Percentiles rank a stretch among this genome's conserved stretches.
Evolutionary conservation across 345 rosid species (phyloP).

Genomic region (Kandelia obovata): DNA sequence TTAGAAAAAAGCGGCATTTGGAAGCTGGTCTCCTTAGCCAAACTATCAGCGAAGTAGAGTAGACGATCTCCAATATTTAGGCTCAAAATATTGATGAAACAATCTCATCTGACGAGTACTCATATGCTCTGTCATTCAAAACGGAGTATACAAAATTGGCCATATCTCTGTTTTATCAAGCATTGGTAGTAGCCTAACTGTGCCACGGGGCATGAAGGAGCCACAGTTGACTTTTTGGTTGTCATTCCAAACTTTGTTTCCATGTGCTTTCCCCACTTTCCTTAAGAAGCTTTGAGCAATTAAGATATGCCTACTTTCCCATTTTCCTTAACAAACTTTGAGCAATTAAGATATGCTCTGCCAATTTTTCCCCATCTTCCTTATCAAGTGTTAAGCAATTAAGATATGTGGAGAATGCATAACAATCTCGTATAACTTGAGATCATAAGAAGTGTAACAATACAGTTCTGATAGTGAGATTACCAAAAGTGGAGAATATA

Average conservation of each 20-base stretch:
- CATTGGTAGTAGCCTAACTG: background rate
- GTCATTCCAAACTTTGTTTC: no score
- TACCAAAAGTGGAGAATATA: background rate
- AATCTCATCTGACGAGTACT: background rate
- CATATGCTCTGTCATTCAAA: no score
- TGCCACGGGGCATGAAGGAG: background rate
- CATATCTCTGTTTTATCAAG: background rate
- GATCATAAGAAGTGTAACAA: background rate
- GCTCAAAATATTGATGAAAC: background rate
- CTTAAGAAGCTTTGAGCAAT: no score
- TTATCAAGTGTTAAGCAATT: background rate
- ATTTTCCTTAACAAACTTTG: no score
- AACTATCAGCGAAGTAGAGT: no score
- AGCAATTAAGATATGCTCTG: background rate
- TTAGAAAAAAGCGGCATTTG: no score
- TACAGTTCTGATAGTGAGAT: background rate
- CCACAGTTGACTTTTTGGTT: no score
- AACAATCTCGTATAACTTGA: background rate
- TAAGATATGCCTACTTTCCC: no score
- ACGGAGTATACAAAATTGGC: background rate
- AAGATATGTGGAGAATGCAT: background rate
- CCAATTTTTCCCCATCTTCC: no score
- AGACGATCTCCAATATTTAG: no score
- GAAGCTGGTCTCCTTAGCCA: no score
- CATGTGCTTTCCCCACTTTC: no score